A percentile compares a stretch with the other conserved stretches of the same genome.
Evolutionary conservation across 805 yeast species (phyloP).

Genomic region (Lachancea fermentati): DNA sequence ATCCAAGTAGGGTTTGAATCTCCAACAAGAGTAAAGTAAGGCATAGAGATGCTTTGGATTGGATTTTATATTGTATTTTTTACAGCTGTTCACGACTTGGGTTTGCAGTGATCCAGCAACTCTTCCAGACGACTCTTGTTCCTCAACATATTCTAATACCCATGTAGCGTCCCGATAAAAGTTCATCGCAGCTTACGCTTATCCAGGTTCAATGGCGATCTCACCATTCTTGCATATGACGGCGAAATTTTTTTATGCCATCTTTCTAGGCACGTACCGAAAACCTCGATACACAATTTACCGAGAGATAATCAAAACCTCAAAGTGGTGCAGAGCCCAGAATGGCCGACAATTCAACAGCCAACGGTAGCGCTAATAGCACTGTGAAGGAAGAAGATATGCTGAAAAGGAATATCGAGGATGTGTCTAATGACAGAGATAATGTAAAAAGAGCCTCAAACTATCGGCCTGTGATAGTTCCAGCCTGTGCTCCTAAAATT

Average conservation of each 20-base stretch:
- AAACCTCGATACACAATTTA: neutral
- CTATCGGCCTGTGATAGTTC: conserved; percentile 45
- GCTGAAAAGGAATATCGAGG: conserved; percentile 2
- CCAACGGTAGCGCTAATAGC: neutral
- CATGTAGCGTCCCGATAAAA: conserved; percentile 38
- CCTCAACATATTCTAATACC: conserved; percentile 32
- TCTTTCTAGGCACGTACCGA: too few species aligned
- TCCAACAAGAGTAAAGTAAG: conserved; percentile 69
- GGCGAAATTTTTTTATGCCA: too few species aligned
- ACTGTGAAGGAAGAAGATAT: conserved; percentile 3
- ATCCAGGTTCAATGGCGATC: too few species aligned
- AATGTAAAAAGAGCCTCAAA: conserved; percentile 11
- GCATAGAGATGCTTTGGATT: conserved; percentile 88
- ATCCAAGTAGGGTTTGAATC: conserved; percentile 58
- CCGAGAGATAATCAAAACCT: neutral
- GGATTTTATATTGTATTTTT: conserved; percentile 42
- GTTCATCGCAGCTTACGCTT: too few species aligned
- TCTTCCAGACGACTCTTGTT: conserved; percentile 26
- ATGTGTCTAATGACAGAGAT: neutral
- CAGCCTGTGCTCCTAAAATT: conserved; percentile 60
- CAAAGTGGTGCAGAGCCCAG: too few species aligned
- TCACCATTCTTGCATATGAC: too few species aligned
- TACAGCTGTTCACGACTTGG: conserved; percentile 47
- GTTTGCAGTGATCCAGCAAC: conserved; percentile 50
- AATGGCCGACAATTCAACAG: too few species aligned